Evolutionary conservation across 2,329 filamentous ascomycete species (phyloP).

Genomic region (Stagonosporopsis cucurbitacearum): DNA sequence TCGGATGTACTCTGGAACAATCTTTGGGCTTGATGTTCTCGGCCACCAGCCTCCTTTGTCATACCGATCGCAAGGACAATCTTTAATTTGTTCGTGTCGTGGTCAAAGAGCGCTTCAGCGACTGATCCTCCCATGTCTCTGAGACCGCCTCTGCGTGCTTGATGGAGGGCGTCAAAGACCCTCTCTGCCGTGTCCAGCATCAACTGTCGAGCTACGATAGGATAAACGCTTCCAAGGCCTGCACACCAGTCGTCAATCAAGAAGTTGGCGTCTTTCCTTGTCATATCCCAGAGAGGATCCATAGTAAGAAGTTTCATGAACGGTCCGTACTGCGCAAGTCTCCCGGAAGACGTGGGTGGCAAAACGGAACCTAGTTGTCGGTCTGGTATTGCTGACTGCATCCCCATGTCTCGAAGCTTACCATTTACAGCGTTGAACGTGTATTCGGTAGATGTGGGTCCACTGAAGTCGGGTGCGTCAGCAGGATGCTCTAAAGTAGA

Average conservation of each 20-base stretch:
- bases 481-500: constrained; percentile 8
- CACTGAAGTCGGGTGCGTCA: constrained; percentile 14
- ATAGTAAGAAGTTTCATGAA: constrained; percentile 20
- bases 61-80: constrained; percentile 19
- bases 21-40: constrained; percentile 17
- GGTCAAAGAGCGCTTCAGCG: constrained; percentile 17
- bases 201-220: constrained; percentile 5
- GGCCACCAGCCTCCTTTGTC: constrained; percentile 13
- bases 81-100: constrained; percentile 21
- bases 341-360: constrained; percentile 9
- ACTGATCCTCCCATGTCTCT: constrained; percentile 16
- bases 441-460: constrained; percentile 19
- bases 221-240: constrained; percentile 17
- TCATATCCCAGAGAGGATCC: constrained; percentile 22
- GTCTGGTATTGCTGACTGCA: constrained; percentile 19
- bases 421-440: constrained; percentile 19
- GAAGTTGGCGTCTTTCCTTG: constrained; percentile 7
- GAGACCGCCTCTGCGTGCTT: constrained; percentile 11
- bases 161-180: constrained; percentile 9
- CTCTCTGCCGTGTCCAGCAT: constrained; percentile 13
- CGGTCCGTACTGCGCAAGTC: constrained; percentile 16
- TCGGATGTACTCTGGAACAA: constrained; percentile 20
- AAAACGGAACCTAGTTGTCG: constrained; percentile 2
- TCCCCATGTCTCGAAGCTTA: constrained; percentile 18
- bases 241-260: constrained; percentile 18